phyloP scores from a whole-genome alignment of 345 rosid genomes.

The Rhizophora mangle region DNA sequence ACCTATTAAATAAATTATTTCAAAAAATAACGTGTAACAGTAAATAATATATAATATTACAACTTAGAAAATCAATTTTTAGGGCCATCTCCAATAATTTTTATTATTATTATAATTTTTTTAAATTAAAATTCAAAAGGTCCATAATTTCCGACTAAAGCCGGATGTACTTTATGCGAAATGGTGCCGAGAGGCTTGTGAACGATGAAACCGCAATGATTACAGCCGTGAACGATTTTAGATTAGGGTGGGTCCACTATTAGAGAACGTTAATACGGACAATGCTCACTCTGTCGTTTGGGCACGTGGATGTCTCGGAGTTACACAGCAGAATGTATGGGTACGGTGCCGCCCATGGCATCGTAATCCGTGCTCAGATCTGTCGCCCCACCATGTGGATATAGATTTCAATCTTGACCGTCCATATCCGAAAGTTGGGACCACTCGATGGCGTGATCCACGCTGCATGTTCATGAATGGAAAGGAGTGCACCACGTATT shows the following conservation, averaged over 20 bases:
- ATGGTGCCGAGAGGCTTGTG: constrained; percentile 19
- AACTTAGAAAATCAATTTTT: too few relatives aligned
- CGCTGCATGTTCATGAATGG: neutral
- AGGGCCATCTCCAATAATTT: neutral
- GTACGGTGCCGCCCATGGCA: neutral
- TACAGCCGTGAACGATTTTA: constrained; percentile 29
- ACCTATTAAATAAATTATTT: too few relatives aligned
- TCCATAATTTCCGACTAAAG: neutral
- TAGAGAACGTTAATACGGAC: neutral
- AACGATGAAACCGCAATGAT: constrained; percentile 23
- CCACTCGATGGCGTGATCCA: neutral
- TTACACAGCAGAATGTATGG: neutral
- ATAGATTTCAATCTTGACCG: constrained; percentile 11
- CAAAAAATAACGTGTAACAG: too few relatives aligned
- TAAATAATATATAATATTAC: too few relatives aligned
- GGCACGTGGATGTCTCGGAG: constrained; percentile 21
- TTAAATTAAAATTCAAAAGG: too few relatives aligned
- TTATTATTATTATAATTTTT: neutral
- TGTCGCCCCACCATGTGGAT: neutral
- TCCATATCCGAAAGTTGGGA: neutral
- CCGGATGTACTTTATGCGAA: neutral
- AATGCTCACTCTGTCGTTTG: constrained; percentile 1
- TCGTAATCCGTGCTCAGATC: constrained; percentile 3
- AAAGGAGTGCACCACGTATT: neutral
- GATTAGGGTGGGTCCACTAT: constrained; percentile 3